These are phyloP conservation scores for Fusarium equiseti DNA, from an alignment of 2,329 filamentous ascomycete genomes.

Conservation along the genomic window DNA sequence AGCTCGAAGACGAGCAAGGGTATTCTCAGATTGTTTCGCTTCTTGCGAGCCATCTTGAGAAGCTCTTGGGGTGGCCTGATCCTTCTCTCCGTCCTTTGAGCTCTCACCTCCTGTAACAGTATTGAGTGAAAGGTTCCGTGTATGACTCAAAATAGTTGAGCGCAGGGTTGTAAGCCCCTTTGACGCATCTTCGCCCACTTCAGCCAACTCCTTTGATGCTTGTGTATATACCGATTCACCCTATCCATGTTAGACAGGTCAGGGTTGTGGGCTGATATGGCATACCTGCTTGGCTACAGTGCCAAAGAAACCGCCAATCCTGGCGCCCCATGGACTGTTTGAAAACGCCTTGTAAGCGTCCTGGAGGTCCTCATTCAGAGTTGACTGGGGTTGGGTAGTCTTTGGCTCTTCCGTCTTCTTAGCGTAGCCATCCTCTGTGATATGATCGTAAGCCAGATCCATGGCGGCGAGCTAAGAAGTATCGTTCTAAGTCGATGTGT, in stretches of 20 bases:
- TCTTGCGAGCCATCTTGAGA: constrained; percentile 58
- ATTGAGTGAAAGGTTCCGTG: constrained; percentile 77
- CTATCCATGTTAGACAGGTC: constrained; percentile 56
- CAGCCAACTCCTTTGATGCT: constrained; percentile 84
- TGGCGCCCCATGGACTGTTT: constrained; percentile 89
- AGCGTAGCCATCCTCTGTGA: constrained; percentile 82
- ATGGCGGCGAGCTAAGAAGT: constrained; percentile 61
- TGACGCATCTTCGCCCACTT: constrained; percentile 82
- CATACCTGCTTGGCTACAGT: constrained; percentile 92
- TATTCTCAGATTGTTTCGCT: constrained; percentile 65
- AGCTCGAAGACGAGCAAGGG: constrained; percentile 79
- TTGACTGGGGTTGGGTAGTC: constrained; percentile 59
- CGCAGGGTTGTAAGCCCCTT: constrained; percentile 81
- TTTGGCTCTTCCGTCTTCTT: constrained; percentile 62
- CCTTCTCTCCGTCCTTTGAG: constrained; percentile 51
- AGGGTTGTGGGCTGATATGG: constrained; percentile 15
- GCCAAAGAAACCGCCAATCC: constrained; percentile 88
- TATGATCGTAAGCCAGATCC: constrained; percentile 98
- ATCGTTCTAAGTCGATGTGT: constrained; percentile 3
- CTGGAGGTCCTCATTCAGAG: constrained; percentile 89
- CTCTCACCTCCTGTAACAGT: constrained; percentile 52
- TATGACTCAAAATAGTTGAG: constrained; percentile 76
- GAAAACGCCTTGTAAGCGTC: constrained; percentile 96
- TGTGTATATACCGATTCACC: constrained; percentile 87
- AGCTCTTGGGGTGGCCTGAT: constrained; percentile 62